A percentile compares a stretch with the other conserved stretches of the same genome.
phyloP scores from a whole-genome alignment of 1,284 basidiomycete genomes.

The Wallemia mellicola region DNA sequence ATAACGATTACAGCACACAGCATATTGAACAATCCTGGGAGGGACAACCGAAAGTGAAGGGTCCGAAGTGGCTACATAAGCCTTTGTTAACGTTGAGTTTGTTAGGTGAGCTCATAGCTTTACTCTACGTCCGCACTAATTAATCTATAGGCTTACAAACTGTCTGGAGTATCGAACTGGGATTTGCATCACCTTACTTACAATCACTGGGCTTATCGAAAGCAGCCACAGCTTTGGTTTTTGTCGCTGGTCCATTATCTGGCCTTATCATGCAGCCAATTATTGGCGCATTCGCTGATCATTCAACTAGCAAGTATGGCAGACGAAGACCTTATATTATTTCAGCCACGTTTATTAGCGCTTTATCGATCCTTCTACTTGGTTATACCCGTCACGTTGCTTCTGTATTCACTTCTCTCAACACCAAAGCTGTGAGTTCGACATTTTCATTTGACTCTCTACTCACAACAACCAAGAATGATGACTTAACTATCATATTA shows the following conservation, averaged over 20 bases:
- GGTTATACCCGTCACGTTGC: conserved; percentile 55
- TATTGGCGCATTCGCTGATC: conserved; percentile 58
- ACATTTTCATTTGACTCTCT: too few species aligned
- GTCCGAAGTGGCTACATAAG: not conserved
- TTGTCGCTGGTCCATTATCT: conserved; percentile 72
- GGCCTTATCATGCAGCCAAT: conserved; percentile 77
- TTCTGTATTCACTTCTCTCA: not conserved
- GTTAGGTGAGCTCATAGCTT: too few species aligned
- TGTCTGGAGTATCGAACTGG: conserved; percentile 76
- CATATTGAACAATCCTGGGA: too few species aligned
- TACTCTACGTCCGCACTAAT: too few species aligned
- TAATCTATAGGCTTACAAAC: conserved; percentile 5
- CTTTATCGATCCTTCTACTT: conserved; percentile 43
- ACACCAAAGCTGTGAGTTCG: not conserved
- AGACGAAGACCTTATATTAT: conserved; percentile 64
- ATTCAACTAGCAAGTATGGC: conserved; percentile 53
- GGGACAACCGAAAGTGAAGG: not conserved
- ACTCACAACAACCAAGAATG: too few species aligned
- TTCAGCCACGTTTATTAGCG: conserved; percentile 32
- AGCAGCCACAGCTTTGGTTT: conserved; percentile 61
- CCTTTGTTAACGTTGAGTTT: conserved; percentile 4
- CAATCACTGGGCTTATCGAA: conserved; percentile 67
- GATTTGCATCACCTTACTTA: conserved; percentile 61
- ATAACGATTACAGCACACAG: too few species aligned
- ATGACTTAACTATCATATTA: conserved; percentile 34